Evolutionary conservation across 352 stramenopile species (phyloP), one percentile per base, ranked within the genome.

Genomic region (Globisporangium solare): DNA sequence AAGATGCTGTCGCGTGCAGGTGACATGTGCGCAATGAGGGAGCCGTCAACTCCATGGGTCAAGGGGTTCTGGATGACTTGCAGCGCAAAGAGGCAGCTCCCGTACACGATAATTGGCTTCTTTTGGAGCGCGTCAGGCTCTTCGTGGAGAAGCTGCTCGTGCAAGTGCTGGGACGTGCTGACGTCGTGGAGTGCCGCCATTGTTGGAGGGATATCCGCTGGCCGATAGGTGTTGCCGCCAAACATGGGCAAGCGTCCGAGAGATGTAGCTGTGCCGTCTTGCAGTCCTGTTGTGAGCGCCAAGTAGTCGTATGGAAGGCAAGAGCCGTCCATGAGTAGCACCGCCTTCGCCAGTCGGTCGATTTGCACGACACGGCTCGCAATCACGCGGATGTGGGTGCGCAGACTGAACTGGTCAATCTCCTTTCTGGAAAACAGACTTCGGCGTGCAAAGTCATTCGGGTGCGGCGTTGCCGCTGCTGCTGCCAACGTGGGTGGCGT

Each of bases 251-350:
- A 35, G 10, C 67, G 68, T 14, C 65, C 70, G 4, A 88, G 72
- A 15, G 75, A 63, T 14, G 70, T 75, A 57, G 63, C 73, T 0
- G 75, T 79, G 13, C 73, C 73, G 27, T 89, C 81, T 48, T 87
- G 71, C 15, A 95, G 71, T 0, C 87, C 88, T 0, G 83, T 84
- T 6, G 85, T 80, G 3, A 97, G 73, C 18, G 86, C 71, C 11
- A 97, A 62, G 35, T 84, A 76, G 56, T 97, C 89, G 64, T 96
- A 97, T 14, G 79, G 85, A 4, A 96, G 61, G 17, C 86, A 79
- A 5, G 79, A 89, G 18, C 81, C 85, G 59, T 96, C 87, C 22
- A 76, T 64, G n/a, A 96, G 75, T 24, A 94, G 50, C 14, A 96
- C 65, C 6, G 83, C 86, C 54, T 80, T 73, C 20, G 72, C 66